phyloP scores from a whole-genome alignment of 2,329 filamentous ascomycete genomes.

The Thielaviopsis euricoi region DNA sequence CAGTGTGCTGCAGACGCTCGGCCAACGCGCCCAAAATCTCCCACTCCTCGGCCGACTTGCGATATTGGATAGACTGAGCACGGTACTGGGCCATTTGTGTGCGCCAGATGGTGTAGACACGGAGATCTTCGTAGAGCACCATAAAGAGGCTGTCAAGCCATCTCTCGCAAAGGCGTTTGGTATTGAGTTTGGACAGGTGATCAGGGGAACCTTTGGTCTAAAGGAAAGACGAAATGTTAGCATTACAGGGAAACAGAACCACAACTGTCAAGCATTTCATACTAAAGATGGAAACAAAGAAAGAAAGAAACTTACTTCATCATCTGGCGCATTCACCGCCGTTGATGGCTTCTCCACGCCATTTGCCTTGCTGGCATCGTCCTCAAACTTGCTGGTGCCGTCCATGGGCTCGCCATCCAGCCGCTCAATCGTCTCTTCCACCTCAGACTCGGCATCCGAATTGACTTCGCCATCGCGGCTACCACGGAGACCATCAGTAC shows the following conservation, averaged over 20 bases:
- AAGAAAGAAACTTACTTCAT: background rate
- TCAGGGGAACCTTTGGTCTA: conserved; percentile 50
- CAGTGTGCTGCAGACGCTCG: conserved; percentile 77
- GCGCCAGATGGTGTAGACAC: conserved; percentile 98
- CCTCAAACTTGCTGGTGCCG: background rate
- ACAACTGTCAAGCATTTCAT: too few relatives aligned
- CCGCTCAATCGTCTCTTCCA: conserved; percentile 10
- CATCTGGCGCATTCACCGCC: conserved; percentile 1
- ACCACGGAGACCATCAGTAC: conserved; percentile 60
- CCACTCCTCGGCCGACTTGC: conserved; percentile 95
- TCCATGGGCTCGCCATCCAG: conserved; percentile 5
- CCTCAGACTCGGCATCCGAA: conserved; percentile 42
- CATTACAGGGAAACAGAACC: too few relatives aligned
- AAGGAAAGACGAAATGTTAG: background rate
- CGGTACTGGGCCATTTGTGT: conserved; percentile 94
- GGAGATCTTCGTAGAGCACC: conserved; percentile 94
- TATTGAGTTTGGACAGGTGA: conserved; percentile 79
- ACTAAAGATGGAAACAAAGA: background rate
- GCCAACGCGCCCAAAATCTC: conserved; percentile 90
- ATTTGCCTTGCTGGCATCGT: background rate
- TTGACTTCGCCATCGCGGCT: conserved; percentile 52
- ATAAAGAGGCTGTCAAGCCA: conserved; percentile 99
- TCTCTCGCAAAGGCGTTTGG: conserved; percentile 90
- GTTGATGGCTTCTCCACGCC: conserved; percentile 7
- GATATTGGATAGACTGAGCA: conserved; percentile 86